Percentiles rank a stretch among this genome's conserved stretches.
Evolutionary conservation across 768 basidiomycete genomes (phyloP).

Genomic region (Cystofilobasidium bisporidii): DNA sequence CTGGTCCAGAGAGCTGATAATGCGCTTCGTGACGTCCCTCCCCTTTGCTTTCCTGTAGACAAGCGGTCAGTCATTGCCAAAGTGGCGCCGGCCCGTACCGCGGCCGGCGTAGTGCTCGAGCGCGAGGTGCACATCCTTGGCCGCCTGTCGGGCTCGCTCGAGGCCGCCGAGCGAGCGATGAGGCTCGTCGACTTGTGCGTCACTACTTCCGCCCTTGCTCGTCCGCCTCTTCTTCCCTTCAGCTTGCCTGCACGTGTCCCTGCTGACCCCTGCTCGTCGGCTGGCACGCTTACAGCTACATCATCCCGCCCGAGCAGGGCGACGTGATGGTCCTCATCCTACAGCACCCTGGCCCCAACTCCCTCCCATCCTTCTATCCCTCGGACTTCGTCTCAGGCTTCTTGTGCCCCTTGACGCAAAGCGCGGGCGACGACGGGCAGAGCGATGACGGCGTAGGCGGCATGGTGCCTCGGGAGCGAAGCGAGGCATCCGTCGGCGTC

Average conservation of each 20-base stretch:
- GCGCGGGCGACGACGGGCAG: background rate
- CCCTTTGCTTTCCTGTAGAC: background rate
- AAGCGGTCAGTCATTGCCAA: conserved; percentile 17
- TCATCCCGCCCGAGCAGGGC: conserved; percentile 47
- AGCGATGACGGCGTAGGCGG: conserved; percentile 11
- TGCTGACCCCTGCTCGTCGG: background rate
- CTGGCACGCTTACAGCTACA: too few species aligned
- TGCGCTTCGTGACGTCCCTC: background rate
- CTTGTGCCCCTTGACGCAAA: conserved; percentile 44
- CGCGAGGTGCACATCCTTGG: conserved; percentile 12
- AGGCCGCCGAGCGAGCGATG: background rate
- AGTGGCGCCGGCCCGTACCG: background rate
- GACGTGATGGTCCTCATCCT: conserved; percentile 63
- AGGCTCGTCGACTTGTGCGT: conserved; percentile 24
- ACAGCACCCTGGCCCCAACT: conserved; percentile 59
- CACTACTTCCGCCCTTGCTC: too few species aligned
- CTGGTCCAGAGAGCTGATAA: too few species aligned
- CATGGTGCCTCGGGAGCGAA: background rate
- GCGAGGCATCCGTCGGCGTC: background rate
- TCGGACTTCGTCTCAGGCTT: conserved; percentile 57
- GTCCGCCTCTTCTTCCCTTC: too few species aligned
- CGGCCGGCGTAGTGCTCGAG: conserved; percentile 13
- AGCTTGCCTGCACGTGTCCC: too few species aligned
- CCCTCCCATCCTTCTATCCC: conserved; percentile 62
- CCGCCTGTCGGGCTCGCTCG: background rate